phyloP scores from a whole-genome alignment of 495 filamentous ascomycete species.

The Daldinia childiae region DNA sequence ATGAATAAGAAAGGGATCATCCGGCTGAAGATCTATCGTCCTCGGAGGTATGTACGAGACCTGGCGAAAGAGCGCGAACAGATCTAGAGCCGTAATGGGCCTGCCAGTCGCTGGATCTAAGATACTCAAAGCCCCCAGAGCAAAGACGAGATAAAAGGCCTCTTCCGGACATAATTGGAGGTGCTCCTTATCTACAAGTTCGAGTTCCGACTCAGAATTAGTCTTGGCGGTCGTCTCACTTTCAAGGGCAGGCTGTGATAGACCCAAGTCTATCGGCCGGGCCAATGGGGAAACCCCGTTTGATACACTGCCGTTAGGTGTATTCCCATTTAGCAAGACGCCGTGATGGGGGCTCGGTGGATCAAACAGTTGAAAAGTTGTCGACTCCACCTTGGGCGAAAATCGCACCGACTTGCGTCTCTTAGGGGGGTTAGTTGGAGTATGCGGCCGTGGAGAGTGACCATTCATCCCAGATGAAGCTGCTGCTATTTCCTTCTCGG shows the following conservation, averaged over 20 bases:
- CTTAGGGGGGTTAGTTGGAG: constrained; percentile 39
- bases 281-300: constrained; percentile 27
- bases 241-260: constrained; percentile 18
- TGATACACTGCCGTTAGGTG: constrained; percentile 1
- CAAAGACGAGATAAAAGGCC: constrained; percentile 89
- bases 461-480: constrained; percentile 10
- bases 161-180: constrained; percentile 91
- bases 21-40: constrained; percentile 58
- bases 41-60: constrained; percentile 75
- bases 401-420: constrained; percentile 70
- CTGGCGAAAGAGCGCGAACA: constrained; percentile 72
- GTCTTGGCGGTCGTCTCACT: background rate
- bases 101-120: constrained; percentile 62
- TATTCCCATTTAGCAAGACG: constrained; percentile 29
- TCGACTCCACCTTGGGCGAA: constrained; percentile 68
- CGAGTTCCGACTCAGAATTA: constrained; percentile 14
- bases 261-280: constrained; percentile 31
- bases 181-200: constrained; percentile 82
- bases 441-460: constrained; percentile 8
- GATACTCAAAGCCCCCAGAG: constrained; percentile 78
- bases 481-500: background rate
- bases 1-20: constrained; percentile 85
- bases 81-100: constrained; percentile 58
- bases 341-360: constrained; percentile 51
- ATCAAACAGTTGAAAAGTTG: constrained; percentile 61